A percentile compares a stretch with the other conserved stretches of the same genome.
Evolutionary conservation across 352 stramenopile species (phyloP).

Genomic region (Globisporangium uncinulatum): DNA sequence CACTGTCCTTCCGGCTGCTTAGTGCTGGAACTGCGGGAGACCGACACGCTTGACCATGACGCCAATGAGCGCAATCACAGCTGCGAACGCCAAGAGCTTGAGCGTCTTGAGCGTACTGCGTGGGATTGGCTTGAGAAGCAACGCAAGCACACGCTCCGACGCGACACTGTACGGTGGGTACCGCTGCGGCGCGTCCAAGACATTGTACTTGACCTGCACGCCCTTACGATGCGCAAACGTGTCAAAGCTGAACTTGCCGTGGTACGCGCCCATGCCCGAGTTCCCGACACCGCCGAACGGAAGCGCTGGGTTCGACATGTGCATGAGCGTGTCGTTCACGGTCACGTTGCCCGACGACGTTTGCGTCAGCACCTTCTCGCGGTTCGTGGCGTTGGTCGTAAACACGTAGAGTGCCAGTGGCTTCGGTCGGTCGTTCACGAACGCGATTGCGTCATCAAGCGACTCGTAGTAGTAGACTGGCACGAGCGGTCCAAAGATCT

Average conservation of each 20-base stretch:
- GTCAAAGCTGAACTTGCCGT: constrained; percentile 79
- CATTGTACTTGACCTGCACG: constrained; percentile 58
- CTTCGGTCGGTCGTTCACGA: constrained; percentile 42
- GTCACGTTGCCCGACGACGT: constrained; percentile 57
- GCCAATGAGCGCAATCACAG: constrained; percentile 2
- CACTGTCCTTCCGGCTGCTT: constrained; percentile 8
- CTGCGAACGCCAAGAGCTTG: constrained; percentile 1
- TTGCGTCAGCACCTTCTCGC: constrained; percentile 37
- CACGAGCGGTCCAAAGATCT: constrained; percentile 96
- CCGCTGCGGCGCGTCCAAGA: constrained; percentile 45
- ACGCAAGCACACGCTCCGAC: constrained; percentile 27
- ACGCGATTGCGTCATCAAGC: constrained; percentile 28
- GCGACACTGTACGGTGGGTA: constrained; percentile 41
- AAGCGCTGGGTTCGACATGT: constrained; percentile 53
- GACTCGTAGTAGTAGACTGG: constrained; percentile 85
- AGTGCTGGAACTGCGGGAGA: neutral
- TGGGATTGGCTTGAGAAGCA: constrained; percentile 42
- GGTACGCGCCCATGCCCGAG: constrained; percentile 80
- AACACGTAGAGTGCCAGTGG: constrained; percentile 90
- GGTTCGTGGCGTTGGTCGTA: constrained; percentile 22
- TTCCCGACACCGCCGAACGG: constrained; percentile 82
- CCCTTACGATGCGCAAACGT: constrained; percentile 69
- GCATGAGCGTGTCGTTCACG: constrained; percentile 83
- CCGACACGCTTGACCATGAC: neutral
- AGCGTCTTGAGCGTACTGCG: constrained; percentile 8